These are phyloP conservation scores for Backusella morwellensis DNA, from an alignment of 192 early-diverging fungal genomes.

Conservation along the genomic window DNA sequence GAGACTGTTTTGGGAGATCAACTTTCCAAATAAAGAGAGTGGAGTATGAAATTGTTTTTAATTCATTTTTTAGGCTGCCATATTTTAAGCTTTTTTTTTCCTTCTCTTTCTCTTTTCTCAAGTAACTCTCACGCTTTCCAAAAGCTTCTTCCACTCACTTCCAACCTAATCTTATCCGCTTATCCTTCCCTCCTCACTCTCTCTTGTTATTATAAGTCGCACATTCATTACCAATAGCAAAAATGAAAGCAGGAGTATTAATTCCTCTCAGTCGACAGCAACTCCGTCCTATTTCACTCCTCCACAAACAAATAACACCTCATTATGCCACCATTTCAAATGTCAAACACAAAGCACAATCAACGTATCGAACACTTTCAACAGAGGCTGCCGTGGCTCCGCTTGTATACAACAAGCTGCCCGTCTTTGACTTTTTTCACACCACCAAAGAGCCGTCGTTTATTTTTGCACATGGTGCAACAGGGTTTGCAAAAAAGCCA, in stretches of 20 bases:
- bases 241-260: not conserved
- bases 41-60: too few species aligned
- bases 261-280: not conserved
- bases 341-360: not conserved
- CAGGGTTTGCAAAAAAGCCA: constrained; percentile 23
- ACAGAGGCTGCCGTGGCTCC: not conserved
- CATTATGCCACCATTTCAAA: not conserved
- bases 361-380: not conserved
- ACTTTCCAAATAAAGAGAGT: too few species aligned
- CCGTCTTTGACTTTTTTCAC: not conserved
- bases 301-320: not conserved
- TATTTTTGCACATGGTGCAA: constrained; percentile 27
- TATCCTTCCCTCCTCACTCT: not conserved
- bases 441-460: constrained; percentile 11
- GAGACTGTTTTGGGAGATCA: too few species aligned
- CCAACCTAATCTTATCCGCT: not conserved
- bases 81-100: too few species aligned
- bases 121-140: not conserved
- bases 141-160: not conserved
- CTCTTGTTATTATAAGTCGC: not conserved
- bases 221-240: not conserved
- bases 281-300: not conserved
- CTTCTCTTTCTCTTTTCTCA: too few species aligned
- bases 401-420: not conserved
- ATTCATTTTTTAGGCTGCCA: too few species aligned